Evolutionary conservation across 2,329 filamentous ascomycete species (phyloP), one percentile per base, ranked within the genome.

Genomic region (Diaporthe eres): DNA sequence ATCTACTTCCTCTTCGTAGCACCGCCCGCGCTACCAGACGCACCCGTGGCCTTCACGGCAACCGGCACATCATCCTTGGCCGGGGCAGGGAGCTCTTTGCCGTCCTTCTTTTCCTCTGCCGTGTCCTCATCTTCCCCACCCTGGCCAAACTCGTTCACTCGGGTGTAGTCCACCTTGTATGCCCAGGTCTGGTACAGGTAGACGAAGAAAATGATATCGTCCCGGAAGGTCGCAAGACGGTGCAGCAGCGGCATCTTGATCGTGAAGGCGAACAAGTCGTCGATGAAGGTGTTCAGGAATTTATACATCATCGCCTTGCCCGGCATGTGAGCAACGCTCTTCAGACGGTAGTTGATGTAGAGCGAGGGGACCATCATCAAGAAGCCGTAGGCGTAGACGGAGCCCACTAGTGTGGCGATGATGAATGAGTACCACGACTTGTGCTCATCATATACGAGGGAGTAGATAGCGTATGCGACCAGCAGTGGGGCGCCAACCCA

Each of bases 161-260:
- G 92, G 15, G 90, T 93, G 86, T 96, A 97, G 84, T 99, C 97
- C 77, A 97, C 89, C 86, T 93, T 95, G 88, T 99, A 99, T 73
- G 93, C 93, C 90, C 92, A 99, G 77, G 93, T 91, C 87, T 99
- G 97, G 86, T 99, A 99, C 5, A 99, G 80, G 86, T 98, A 99
- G 76, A 99, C 90, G 83, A 99, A 99, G 89, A 99, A 99, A 82
- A 99, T 98, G 79, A 99, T 89, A 82, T 99, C 97, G 83, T 99
- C 97, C 77, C 97, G 90, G 78, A 99, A 90, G 0, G 97, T 98
- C 0, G 97, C 95, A 70, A 99, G 88, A 22, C 97, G 92, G 85
- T 99, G 97, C 71, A 99, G 89, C 77, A 96, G 92, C 0, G 97
- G 97, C 97, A 99, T 99, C 87, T 98, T 98, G 88, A 99, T 98